Evolutionary conservation across 345 rosid species (phyloP).

Genomic region (Reutealis trisperma): DNA sequence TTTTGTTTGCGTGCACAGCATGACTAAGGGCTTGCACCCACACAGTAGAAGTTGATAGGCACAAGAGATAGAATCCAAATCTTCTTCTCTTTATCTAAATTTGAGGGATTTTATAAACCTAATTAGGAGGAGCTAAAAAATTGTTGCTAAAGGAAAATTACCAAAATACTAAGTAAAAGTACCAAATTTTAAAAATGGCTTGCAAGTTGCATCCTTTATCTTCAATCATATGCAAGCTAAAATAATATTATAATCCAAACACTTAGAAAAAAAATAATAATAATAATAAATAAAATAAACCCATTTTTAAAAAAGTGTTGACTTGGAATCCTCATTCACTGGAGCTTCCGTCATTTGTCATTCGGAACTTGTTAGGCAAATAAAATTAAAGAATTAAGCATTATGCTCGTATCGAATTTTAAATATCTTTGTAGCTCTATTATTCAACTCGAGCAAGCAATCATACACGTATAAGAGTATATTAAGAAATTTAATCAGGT

Average conservation of each 20-base stretch:
- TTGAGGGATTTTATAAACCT: neutral
- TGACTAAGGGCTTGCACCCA: conserved; percentile 29
- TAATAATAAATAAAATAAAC: no score
- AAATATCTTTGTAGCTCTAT: neutral
- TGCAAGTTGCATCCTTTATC: conserved; percentile 20
- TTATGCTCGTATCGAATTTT: neutral
- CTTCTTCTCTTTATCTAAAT: neutral
- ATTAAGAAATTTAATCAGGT: no score
- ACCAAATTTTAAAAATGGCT: neutral
- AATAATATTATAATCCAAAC: neutral
- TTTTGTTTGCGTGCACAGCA: conserved; percentile 41
- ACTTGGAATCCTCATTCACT: neutral
- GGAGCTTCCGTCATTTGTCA: neutral
- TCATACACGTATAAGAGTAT: no score
- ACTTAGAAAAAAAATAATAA: no score
- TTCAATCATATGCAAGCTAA: neutral
- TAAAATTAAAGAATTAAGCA: neutral
- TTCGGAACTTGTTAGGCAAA: neutral
- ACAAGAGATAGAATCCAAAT: neutral
- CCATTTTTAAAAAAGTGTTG: neutral
- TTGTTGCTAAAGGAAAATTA: neutral
- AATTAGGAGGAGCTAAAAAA: no score
- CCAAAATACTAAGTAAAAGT: neutral
- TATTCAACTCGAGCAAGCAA: no score
- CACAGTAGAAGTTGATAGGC: neutral